Evolutionary conservation across 257 asterid species (phyloP).

Genomic region (Echites panduratus): DNA sequence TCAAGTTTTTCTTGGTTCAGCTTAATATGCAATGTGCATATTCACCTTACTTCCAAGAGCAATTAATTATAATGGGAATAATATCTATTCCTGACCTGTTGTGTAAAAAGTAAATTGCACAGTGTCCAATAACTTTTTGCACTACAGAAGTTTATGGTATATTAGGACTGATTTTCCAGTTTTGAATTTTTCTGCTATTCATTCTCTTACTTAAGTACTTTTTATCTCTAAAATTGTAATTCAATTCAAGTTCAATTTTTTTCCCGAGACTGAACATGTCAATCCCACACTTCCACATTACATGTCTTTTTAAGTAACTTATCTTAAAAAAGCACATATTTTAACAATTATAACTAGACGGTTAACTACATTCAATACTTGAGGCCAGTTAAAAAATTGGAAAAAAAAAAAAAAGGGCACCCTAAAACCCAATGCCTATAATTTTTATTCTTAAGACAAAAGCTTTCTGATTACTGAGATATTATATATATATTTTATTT

Average conservation of each 20-base stretch:
- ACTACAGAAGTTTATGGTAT: too few species aligned
- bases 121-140: neutral
- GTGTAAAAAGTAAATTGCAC: neutral
- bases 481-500: constrained; percentile 16
- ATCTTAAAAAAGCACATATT: too few species aligned
- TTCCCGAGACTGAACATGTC: neutral
- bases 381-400: too few species aligned
- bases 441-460: too few species aligned
- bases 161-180: too few species aligned
- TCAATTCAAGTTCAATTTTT: neutral
- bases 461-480: constrained; percentile 13
- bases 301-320: neutral
- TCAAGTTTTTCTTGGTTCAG: neutral
- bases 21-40: neutral
- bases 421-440: too few species aligned
- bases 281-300: neutral
- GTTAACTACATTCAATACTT: too few species aligned
- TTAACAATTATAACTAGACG: too few species aligned
- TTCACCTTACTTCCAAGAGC: neutral
- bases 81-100: neutral
- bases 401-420: too few species aligned
- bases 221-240: too few species aligned
- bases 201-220: neutral
- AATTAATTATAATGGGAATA: neutral
- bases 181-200: neutral